Evolutionary conservation across 139 green algal genomes (phyloP).

Genomic region (Zygnema circumcarinatum): DNA sequence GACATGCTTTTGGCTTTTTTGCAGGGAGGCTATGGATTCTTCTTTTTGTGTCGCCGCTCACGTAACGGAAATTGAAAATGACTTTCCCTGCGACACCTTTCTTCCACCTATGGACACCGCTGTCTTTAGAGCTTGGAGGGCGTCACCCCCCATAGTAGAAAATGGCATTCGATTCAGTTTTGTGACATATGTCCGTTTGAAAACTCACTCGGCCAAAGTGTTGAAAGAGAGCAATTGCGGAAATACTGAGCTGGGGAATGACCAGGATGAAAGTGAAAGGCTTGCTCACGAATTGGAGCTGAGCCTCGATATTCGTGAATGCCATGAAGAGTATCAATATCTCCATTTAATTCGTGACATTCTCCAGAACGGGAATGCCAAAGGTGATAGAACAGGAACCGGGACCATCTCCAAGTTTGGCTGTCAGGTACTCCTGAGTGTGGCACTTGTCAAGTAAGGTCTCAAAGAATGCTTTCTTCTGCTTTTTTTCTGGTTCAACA

Average conservation of each 20-base stretch:
- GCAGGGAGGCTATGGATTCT: slow-evolving; percentile 75
- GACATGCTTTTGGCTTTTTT: slow-evolving; percentile 20
- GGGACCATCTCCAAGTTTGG: slow-evolving; percentile 94
- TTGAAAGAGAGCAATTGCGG: background rate
- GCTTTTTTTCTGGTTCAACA: too few species aligned
- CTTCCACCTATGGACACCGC: slow-evolving; percentile 76
- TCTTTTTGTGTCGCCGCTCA: slow-evolving; percentile 84
- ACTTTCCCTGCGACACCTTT: slow-evolving; percentile 88
- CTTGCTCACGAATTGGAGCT: background rate
- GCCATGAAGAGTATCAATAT: slow-evolving; percentile 96
- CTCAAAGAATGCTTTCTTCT: too few species aligned
- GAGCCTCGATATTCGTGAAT: slow-evolving; percentile 34
- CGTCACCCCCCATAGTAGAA: slow-evolving; percentile 62
- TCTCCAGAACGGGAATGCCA: slow-evolving; percentile 76
- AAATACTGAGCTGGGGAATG: background rate
- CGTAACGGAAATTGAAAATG: slow-evolving; percentile 77
- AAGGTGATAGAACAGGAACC: slow-evolving; percentile 93
- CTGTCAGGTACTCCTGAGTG: slow-evolving; percentile 59
- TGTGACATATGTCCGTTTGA: slow-evolving; percentile 31
- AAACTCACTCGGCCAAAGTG: background rate
- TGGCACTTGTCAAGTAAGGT: background rate
- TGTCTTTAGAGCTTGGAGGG: slow-evolving; percentile 79
- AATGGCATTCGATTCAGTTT: slow-evolving; percentile 69
- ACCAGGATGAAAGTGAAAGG: background rate
- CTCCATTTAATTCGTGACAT: slow-evolving; percentile 89